A percentile compares a stretch with the other conserved stretches of the same genome.
These are phyloP conservation scores for Dioscorea dumetorum DNA, from an alignment of 106 monocot genomes.

Conservation along the genomic window DNA sequence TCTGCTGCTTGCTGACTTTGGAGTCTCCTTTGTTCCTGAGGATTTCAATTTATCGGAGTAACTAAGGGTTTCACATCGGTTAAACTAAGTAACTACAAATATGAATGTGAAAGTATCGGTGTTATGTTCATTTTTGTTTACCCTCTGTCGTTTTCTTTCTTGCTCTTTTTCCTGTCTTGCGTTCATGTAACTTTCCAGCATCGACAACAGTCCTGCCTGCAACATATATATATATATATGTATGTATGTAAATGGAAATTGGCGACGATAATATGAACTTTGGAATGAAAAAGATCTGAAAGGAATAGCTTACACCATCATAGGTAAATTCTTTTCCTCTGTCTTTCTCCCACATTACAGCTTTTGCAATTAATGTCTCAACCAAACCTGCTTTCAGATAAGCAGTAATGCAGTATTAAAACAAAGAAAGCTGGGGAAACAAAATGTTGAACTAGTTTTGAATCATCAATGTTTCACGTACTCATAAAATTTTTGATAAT, in stretches of 20 bases:
- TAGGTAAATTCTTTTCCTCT: slow-evolving; percentile 57
- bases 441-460: background rate
- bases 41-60: background rate
- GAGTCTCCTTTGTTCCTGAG: slow-evolving; percentile 65
- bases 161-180: slow-evolving; percentile 72
- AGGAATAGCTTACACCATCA: slow-evolving; percentile 55
- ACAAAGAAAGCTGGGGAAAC: no score
- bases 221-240: no score
- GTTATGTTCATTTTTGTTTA: slow-evolving; percentile 1
- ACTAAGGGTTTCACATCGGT: no score
- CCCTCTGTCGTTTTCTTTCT: slow-evolving; percentile 65
- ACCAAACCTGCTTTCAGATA: slow-evolving; percentile 41
- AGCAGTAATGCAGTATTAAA: background rate
- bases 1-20: slow-evolving; percentile 45
- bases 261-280: background rate
- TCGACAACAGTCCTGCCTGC: slow-evolving; percentile 54
- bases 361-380: slow-evolving; percentile 47
- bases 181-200: slow-evolving; percentile 66
- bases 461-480: no score
- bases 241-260: slow-evolving; percentile 1
- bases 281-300: background rate
- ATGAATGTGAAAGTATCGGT: no score
- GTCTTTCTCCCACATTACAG: slow-evolving; percentile 71
- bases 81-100: no score
- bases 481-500: background rate